These are phyloP conservation scores for Penicillium verrucosum DNA, from an alignment of 2,329 filamentous ascomycete species.

Conservation along the genomic window DNA sequence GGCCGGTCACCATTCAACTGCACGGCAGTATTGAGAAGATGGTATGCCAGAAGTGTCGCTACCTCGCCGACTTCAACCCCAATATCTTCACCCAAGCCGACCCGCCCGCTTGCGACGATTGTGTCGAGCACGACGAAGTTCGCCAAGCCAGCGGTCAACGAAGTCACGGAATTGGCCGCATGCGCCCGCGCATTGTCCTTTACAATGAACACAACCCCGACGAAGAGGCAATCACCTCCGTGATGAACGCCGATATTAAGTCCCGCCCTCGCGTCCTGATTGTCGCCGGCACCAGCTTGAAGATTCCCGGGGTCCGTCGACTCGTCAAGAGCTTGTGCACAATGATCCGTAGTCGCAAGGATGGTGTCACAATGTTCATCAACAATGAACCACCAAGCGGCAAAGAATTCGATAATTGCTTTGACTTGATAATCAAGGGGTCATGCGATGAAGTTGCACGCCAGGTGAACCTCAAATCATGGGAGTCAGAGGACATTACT, in stretches of 20 bases:
- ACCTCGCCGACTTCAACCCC: constrained; percentile 71
- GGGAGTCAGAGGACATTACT: constrained; percentile 48
- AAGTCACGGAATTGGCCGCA: constrained; percentile 85
- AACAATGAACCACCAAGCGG: constrained; percentile 82
- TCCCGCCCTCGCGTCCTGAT: constrained; percentile 85
- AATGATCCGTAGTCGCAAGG: constrained; percentile 70
- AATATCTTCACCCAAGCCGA: constrained; percentile 79
- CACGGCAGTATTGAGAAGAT: constrained; percentile 94
- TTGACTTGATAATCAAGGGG: constrained; percentile 85
- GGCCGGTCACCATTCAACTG: constrained; percentile 89
- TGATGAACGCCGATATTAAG: constrained; percentile 80
- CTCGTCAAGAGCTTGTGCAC: constrained; percentile 89
- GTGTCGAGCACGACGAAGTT: constrained; percentile 69
- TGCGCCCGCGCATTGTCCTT: constrained; percentile 89
- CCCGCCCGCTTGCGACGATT: constrained; percentile 74
- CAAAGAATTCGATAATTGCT: constrained; percentile 84
- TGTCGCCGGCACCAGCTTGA: constrained; percentile 92
- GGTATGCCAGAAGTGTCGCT: constrained; percentile 90
- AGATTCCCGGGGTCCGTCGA: constrained; percentile 86
- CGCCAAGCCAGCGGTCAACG: constrained; percentile 79
- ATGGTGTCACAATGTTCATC: constrained; percentile 90
- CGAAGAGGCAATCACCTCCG: constrained; percentile 90
- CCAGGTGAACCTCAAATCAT: constrained; percentile 60
- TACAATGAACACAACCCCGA: constrained; percentile 98
- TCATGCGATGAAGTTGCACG: constrained; percentile 84